Percentiles rank a stretch among this genome's conserved stretches.
phyloP scores from a whole-genome alignment of 768 basidiomycete genomes.

The Stropharia rugosoannulata region DNA sequence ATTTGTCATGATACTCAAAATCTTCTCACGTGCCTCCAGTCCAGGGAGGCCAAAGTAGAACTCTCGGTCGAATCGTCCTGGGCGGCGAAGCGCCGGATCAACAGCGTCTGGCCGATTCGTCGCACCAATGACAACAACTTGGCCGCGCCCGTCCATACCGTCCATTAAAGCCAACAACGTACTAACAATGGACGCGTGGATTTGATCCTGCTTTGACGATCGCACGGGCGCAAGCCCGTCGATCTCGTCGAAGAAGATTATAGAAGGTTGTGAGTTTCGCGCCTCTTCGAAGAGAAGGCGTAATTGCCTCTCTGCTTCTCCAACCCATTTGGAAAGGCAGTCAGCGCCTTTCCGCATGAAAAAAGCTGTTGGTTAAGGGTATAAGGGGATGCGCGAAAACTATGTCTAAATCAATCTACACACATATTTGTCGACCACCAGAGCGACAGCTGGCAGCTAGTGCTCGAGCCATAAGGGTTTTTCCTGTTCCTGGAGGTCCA shows the following conservation, averaged over 20 bases:
- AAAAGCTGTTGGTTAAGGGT: conserved; percentile 62
- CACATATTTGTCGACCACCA: conserved; percentile 85
- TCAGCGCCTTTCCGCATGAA: conserved; percentile 99
- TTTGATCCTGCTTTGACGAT: conserved; percentile 98
- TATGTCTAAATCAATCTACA: conserved; percentile 25
- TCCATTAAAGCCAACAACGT: conserved; percentile 98
- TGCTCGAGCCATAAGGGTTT: conserved; percentile 91
- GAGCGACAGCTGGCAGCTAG: conserved; percentile 90
- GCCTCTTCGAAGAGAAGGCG: conserved; percentile 97
- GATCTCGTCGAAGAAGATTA: conserved; percentile 99
- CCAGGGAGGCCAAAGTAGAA: conserved; percentile 96
- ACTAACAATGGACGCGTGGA: conserved; percentile 96
- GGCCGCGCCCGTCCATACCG: conserved; percentile 97
- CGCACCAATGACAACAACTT: conserved; percentile 96
- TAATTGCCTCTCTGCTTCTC: conserved; percentile 95
- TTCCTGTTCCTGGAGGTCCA: conserved; percentile 98
- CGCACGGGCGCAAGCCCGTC: conserved; percentile 98
- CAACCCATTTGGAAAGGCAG: conserved; percentile 98
- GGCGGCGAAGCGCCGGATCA: conserved; percentile 91
- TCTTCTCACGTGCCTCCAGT: conserved; percentile 81
- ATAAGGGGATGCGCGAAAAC: background rate
- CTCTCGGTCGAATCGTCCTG: conserved; percentile 95
- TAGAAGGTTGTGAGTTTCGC: conserved; percentile 85
- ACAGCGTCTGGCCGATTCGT: conserved; percentile 98
- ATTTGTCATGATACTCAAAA: conserved; percentile 85